Base-by-base conservation (phyloP, 371 early-diverging fungal species). In the Capillidium heterosporum region DNA sequence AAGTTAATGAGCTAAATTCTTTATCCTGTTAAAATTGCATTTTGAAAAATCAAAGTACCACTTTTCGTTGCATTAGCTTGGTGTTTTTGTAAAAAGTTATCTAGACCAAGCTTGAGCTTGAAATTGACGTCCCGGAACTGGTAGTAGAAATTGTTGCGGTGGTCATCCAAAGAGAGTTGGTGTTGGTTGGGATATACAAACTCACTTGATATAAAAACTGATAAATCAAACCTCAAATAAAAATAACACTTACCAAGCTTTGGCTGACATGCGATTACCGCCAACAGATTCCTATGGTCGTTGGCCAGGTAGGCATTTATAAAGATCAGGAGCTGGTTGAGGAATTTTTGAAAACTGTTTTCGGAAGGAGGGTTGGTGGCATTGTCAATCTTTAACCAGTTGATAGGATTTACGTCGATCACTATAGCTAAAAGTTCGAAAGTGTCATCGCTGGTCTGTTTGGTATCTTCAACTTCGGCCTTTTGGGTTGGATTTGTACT, bases 231-330 rank as follows among this genome's bases (percentile, higher is more conserved):
- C 11, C 11, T 17, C 11, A 47, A 47, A 10, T 10, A 47, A 8
- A 47, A 50, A 32, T 10, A 50, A 19, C 11, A 4, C 11, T 50
- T 50, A 50, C 51, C 51, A 50, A 13, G 51, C 10, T 53, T 53
- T 21, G 53, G 53, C 17, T 53, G 53, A 10, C 35, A 21, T 32
- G 53, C 53, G 7, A 53, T 53, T 7, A 53, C n/a, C 7, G 53
- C 24, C n/a, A 53, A 21, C n/a, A 27, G 24, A 39, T 53, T 53
- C 4, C 23, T 31, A 53, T 53, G 53, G 19, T 21, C 10, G 21
- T 31, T 35, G 11, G 53, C 31, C 3, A 53, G 39, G 23, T 35
- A 53, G 11, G 53, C 53, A 40, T 53, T 53, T 8, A 53, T 40
- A 40, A 53, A 53, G 2, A 40, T 23, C 24, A 53, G 8, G 8